Base-by-base conservation (phyloP, 805 yeast species). In the Candida sithepensis region DNA sequence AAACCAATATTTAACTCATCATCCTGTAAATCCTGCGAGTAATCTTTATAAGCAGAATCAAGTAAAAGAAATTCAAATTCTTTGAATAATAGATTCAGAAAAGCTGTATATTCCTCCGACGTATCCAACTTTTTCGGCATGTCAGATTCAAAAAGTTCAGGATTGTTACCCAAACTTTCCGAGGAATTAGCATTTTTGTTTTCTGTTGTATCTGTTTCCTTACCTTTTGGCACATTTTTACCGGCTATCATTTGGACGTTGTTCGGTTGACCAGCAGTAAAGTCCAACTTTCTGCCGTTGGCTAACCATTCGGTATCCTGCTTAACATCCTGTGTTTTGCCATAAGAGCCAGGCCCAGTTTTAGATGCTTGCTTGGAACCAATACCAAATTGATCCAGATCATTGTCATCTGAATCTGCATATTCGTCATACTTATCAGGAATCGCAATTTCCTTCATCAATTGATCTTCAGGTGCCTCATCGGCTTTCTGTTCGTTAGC, bases 1-100 rank as follows among this genome's bases (percentile, higher is more conserved):
- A 67, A 60, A 2, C 72, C 72, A 23, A 65, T 61, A 6, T 52
- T 45, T 47, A 54, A 39, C n/a, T 60, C 61, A 24, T 61, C 63
- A 30, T 55, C 57, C 1, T 51, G 50, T 6, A 51, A 54, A 20
- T 47, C 52, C 8, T 50, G 47, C 38, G 55, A 55, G 61, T 70
- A 44, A 64, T 64, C 64, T 19, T 72, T 66, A 53, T 69, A 77
- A 23, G 65, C 53, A 43, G 68, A 68, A 47, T 75, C 70, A n/a
- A 70, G 68, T 16, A 79, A 73, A 22, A 78, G 54, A 2, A 71
- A 67, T 52, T 81, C 82, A 51, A 82, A 74, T 2, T 75, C 67
- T 50, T 78, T 77, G 61, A 76, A 85, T 13, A 79, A 55, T 9
- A 70, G 60, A 24, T 74, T 74, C 36, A 81, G 71, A 52, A 79